phyloP scores from a whole-genome alignment of 164 flowering plant species.

The Stephania yunnanensis region DNA sequence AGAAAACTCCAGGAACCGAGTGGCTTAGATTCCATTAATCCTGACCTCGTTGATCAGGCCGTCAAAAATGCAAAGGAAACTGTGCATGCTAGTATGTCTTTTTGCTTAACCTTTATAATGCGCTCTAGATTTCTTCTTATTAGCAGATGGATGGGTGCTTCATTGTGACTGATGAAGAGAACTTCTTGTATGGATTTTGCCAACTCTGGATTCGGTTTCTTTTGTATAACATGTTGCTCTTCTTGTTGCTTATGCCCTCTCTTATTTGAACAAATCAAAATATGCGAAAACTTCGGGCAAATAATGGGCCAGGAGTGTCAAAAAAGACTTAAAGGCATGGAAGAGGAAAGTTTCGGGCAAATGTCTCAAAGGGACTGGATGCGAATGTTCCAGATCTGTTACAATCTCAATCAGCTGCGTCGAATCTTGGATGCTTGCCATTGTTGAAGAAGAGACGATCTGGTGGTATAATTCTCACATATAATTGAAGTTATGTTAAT shows the following conservation, averaged over 20 bases:
- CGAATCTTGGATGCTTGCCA: conserved; percentile 61
- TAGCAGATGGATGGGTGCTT: neutral
- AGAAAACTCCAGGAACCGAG: conserved; percentile 77
- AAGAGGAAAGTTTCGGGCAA: conserved; percentile 40
- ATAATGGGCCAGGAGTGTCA: conserved; percentile 47
- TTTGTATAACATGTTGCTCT: too few species aligned
- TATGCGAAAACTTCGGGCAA: conserved; percentile 55
- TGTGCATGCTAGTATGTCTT: conserved; percentile 33
- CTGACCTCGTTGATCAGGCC: conserved; percentile 62
- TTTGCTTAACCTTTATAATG: neutral
- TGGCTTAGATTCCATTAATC: conserved; percentile 66
- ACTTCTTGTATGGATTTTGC: too few species aligned
- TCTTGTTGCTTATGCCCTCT: neutral
- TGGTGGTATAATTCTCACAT: conserved; percentile 43
- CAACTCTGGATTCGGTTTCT: too few species aligned
- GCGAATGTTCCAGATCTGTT: conserved; percentile 29
- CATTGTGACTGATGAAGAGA: too few species aligned
- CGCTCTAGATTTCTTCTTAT: neutral
- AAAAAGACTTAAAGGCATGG: conserved; percentile 55
- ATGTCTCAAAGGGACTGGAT: conserved; percentile 36
- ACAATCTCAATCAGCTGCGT: conserved; percentile 32
- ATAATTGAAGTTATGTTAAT: too few species aligned
- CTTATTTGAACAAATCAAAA: conserved; percentile 3
- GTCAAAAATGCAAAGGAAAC: conserved; percentile 75
- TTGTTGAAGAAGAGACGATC: conserved; percentile 55